Evolutionary conservation across 345 rosid species (phyloP).

Genomic region (Salix arbutifolia): DNA sequence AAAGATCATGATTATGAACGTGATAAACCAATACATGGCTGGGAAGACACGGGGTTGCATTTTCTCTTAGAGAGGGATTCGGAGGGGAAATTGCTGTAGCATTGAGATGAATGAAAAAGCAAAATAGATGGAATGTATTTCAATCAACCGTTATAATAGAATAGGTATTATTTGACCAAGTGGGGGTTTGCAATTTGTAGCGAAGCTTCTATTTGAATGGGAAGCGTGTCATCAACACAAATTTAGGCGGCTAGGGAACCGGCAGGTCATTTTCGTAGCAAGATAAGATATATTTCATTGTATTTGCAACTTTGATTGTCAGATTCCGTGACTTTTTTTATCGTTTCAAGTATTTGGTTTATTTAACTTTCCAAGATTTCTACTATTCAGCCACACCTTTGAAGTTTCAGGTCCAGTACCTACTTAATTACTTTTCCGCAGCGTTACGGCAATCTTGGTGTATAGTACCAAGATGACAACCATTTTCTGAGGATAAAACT

Average conservation of each 20-base stretch:
- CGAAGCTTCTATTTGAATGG: background rate
- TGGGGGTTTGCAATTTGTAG: background rate
- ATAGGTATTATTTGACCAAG: background rate
- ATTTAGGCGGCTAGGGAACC: background rate
- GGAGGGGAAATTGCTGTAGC: background rate
- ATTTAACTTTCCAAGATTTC: no score
- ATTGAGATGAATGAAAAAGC: background rate
- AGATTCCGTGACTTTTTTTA: background rate
- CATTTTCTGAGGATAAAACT: no score
- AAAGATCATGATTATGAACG: background rate
- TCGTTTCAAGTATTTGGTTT: background rate
- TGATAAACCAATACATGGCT: background rate
- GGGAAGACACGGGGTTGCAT: background rate
- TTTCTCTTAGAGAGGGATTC: background rate
- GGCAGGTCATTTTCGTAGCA: background rate
- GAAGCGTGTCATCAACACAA: background rate
- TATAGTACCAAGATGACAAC: no score
- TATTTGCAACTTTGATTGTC: background rate
- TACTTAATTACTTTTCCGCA: no score
- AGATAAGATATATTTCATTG: background rate
- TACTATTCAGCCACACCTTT: no score
- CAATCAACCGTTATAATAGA: background rate
- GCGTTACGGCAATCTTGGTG: no score
- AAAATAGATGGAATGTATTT: background rate
- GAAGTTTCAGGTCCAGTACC: no score